Evolutionary conservation across 2,329 filamentous ascomycete species (phyloP).

Genomic region (Sphaceloma murrayae): DNA sequence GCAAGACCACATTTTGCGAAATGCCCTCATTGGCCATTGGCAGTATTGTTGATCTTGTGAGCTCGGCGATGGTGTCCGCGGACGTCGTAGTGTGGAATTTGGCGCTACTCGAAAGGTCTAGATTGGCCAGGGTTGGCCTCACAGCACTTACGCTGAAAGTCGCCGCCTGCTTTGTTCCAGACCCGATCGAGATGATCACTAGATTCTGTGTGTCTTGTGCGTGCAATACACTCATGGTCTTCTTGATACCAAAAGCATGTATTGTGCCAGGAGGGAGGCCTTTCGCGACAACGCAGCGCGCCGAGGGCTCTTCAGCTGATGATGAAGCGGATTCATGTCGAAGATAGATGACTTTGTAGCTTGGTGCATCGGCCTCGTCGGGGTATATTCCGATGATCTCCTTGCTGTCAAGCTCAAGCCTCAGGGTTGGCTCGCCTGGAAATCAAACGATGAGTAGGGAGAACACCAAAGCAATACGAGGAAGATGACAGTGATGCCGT

Average conservation of each 20-base stretch:
- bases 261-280: constrained; percentile 23
- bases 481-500: constrained; percentile 20
- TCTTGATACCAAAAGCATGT: constrained; percentile 19
- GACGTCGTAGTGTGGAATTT: constrained; percentile 51
- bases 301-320: neutral
- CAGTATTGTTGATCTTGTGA: constrained; percentile 46
- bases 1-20: constrained; percentile 58
- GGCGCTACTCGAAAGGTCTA: constrained; percentile 30
- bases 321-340: neutral
- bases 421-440: neutral
- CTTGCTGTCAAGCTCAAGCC: constrained; percentile 4
- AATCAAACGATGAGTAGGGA: neutral
- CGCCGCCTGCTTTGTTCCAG: constrained; percentile 35
- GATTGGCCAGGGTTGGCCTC: constrained; percentile 34
- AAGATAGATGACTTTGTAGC: constrained; percentile 11
- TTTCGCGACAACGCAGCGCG: constrained; percentile 17
- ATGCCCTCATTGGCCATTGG: constrained; percentile 39
- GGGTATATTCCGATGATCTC: neutral
- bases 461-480: neutral
- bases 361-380: neutral
- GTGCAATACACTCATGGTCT: constrained; percentile 14
- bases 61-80: constrained; percentile 52
- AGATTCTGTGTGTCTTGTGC: constrained; percentile 23
- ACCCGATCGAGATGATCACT: constrained; percentile 38
- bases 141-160: constrained; percentile 33